phyloP scores from a whole-genome alignment of 345 rosid genomes.

The Linum usitatissimum region DNA sequence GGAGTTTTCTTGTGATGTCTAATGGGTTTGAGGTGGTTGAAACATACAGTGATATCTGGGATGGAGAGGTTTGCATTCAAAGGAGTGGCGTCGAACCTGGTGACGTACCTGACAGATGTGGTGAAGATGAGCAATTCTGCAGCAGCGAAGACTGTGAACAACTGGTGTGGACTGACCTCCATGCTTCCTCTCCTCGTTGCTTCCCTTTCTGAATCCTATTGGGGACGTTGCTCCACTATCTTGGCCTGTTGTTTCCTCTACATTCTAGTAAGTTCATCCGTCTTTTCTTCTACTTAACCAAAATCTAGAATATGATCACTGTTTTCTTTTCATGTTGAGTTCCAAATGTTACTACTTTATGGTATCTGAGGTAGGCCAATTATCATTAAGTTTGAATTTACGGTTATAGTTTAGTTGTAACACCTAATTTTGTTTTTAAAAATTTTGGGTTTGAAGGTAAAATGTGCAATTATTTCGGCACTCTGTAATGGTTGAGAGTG shows the following conservation, averaged over 20 bases:
- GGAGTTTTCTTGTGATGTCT: no score
- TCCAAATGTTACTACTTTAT: no score
- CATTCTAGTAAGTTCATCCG: conserved; percentile 62
- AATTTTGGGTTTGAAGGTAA: no score
- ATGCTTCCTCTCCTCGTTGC: conserved; percentile 75
- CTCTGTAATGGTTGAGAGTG: no score
- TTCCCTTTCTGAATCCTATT: conserved; percentile 65
- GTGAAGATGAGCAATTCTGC: conserved; percentile 73
- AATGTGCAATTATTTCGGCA: no score
- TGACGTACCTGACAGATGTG: conserved; percentile 76
- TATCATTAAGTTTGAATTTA: no score
- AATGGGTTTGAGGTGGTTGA: no score
- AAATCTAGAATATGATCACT: neutral
- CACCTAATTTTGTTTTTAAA: no score
- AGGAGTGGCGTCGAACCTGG: conserved; percentile 88
- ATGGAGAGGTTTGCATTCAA: conserved; percentile 94
- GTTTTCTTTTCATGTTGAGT: neutral
- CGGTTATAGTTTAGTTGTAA: no score
- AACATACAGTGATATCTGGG: conserved; percentile 49
- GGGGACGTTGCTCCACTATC: conserved; percentile 72
- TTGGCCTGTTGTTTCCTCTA: conserved; percentile 66
- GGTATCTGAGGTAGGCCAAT: no score
- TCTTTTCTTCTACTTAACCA: neutral
- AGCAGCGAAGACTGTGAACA: conserved; percentile 81
- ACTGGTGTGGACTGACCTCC: conserved; percentile 86